A percentile compares a stretch with the other conserved stretches of the same genome.
These are phyloP conservation scores for Calendula officinalis DNA, from an alignment of 129 eudicot genomes.

Conservation along the genomic window DNA sequence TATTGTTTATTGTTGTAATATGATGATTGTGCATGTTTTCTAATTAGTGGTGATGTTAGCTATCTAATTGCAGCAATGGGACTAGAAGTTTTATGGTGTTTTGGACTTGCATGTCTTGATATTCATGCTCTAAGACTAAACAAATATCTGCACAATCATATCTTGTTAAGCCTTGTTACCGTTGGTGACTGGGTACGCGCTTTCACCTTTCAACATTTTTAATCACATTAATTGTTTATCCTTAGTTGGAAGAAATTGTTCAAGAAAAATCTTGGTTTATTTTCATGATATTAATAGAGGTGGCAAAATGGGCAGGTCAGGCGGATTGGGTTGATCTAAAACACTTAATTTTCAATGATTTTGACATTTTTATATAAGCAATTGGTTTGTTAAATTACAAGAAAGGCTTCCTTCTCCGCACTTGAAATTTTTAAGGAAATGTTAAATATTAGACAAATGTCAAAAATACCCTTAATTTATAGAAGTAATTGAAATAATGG, in stretches of 20 bases:
- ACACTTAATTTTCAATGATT: too few relatives aligned
- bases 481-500: neutral
- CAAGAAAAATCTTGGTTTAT: neutral
- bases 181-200: slow-evolving; percentile 83
- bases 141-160: slow-evolving; percentile 49
- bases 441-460: neutral
- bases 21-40: slow-evolving; percentile 15
- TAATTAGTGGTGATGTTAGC: slow-evolving; percentile 45
- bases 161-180: slow-evolving; percentile 57
- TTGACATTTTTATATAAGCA: too few relatives aligned
- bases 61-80: slow-evolving; percentile 88
- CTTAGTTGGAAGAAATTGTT: neutral
- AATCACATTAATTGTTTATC: neutral
- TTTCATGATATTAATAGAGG: neutral
- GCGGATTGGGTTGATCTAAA: neutral
- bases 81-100: slow-evolving; percentile 76
- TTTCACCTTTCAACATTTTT: slow-evolving; percentile 11
- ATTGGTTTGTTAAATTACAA: too few relatives aligned
- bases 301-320: neutral
- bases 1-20: neutral
- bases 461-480: neutral
- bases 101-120: slow-evolving; percentile 77
- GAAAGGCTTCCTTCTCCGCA: neutral
- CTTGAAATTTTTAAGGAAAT: neutral
- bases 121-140: slow-evolving; percentile 62